Evolutionary conservation across 108 stramenopile genomes (phyloP), one percentile per base, ranked within the genome.

Genomic region (Pseudonitzschia multiseries): DNA sequence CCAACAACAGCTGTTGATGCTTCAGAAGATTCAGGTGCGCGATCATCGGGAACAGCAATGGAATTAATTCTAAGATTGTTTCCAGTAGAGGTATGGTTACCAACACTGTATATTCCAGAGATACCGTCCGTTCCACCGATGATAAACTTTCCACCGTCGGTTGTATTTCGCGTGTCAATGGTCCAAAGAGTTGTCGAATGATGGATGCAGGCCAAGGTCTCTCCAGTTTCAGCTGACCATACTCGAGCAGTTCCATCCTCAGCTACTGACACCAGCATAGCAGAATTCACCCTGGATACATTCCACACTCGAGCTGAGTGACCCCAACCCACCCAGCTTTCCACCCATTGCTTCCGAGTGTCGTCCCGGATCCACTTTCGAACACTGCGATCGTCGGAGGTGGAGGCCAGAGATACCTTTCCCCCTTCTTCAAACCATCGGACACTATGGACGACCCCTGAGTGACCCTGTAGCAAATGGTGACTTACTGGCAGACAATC

Each of bases 331-430:
- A 79, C 83, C 92, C 92, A 93, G 44, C 57, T 26, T 48, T 77
- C 48, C 15, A 57, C n/a, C 73, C 74, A 74, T 21, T 18, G 53
- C 18, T 44, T 27, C 15, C 17, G 14, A 26, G 43, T 22, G 9
- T 54, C 64, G 69, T 84, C 57, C 61, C 52, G 46, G 0, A 33
- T 53, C 91, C 91, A 93, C 15, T 85, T 74, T 43, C 92, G 75
- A 2, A 93, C 88, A 48, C 87, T 87, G 74, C 92, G 83, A 84
- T 93, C 92, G 69, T 93, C 89, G 21, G 87, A 88, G 10, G 85
- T 81, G 6, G 89, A 89, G 17, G 83, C 89, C 13, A 93, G 62
- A 22, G 67, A 74, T 20, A 62, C 15, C 8, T 40, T 51, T 57
- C 65, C 24, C 68, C 87, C 66, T 74, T 75, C 57, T 12, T 48